Conservation (phyloP, 2,329 filamentous ascomycete species). For the Phyllosticta paracitricarpa region DNA sequence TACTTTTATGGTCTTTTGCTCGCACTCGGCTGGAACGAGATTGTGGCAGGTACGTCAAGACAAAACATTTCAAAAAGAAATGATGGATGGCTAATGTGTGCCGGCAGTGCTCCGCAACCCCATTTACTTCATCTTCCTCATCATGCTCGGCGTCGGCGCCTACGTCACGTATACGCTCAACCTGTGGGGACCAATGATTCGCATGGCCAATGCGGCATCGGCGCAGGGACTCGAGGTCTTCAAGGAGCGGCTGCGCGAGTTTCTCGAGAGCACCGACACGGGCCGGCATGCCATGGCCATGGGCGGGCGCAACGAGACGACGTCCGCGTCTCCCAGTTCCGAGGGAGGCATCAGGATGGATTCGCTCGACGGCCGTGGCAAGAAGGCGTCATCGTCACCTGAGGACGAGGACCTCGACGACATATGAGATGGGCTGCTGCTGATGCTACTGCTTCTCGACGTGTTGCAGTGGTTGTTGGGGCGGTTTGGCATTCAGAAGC, state of each 20-base stretch:
- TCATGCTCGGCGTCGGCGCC: constrained; percentile 63
- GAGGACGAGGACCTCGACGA: constrained; percentile 4
- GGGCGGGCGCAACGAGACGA: constrained; percentile 18
- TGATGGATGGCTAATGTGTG: too few relatives aligned
- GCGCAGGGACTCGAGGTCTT: constrained; percentile 81
- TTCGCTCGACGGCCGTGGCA: constrained; percentile 1
- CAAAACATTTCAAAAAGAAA: too few relatives aligned
- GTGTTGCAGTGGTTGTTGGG: too few relatives aligned
- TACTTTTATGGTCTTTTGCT: constrained; percentile 90
- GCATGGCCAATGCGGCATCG: constrained; percentile 85
- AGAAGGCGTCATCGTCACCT: not conserved
- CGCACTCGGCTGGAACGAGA: constrained; percentile 97
- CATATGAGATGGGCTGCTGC: not conserved
- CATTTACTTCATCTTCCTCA: constrained; percentile 79
- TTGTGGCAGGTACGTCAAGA: constrained; percentile 66
- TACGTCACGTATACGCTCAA: constrained; percentile 93
- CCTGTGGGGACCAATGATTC: constrained; percentile 88
- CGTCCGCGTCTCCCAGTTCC: not conserved
- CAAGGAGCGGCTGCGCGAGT: constrained; percentile 83
- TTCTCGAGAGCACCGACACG: constrained; percentile 77
- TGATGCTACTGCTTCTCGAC: too few relatives aligned
- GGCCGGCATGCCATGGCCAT: constrained; percentile 76
- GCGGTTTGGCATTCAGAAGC: too few relatives aligned
- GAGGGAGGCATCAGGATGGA: constrained; percentile 4
- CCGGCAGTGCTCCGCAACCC: constrained; percentile 79